Conservation (phyloP, 1,284 basidiomycete species). For the Ganoderma lingzhi region DNA sequence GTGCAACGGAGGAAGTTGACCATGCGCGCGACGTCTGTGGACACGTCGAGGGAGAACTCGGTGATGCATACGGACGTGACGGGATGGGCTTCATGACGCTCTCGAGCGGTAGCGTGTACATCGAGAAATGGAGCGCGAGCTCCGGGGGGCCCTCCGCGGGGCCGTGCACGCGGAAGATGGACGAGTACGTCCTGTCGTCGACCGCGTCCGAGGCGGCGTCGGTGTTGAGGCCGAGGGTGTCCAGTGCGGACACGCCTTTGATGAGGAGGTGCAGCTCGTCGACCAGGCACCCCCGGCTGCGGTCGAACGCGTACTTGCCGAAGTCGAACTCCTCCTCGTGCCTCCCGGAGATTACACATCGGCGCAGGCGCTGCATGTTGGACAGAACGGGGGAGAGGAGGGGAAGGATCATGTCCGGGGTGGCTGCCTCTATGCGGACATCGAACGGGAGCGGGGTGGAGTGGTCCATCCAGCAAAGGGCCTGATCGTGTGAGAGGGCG, state of each 20-base stretch:
- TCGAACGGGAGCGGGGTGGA: slow-evolving; percentile 62
- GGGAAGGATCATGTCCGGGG: slow-evolving; percentile 62
- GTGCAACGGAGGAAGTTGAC: slow-evolving; percentile 66
- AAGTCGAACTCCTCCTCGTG: slow-evolving; percentile 36
- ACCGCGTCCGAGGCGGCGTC: slow-evolving; percentile 21
- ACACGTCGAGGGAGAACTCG: slow-evolving; percentile 50
- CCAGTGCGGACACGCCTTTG: slow-evolving; percentile 30
- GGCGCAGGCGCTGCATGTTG: slow-evolving; percentile 60
- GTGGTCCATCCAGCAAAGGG: slow-evolving; percentile 59
- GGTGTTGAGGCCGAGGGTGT: slow-evolving; percentile 24
- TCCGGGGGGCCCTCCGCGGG: slow-evolving; percentile 24
- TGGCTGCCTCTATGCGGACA: slow-evolving; percentile 58
- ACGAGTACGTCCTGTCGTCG: slow-evolving; percentile 20
- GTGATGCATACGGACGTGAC: slow-evolving; percentile 64
- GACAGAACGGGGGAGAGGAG: slow-evolving; percentile 68
- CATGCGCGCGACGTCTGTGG: slow-evolving; percentile 53
- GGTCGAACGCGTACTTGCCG: slow-evolving; percentile 27
- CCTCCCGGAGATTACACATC: slow-evolving; percentile 50
- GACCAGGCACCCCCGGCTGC: slow-evolving; percentile 21
- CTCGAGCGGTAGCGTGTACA: slow-evolving; percentile 54
- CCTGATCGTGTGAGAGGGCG: slow-evolving; percentile 52
- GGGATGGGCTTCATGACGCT: slow-evolving; percentile 52
- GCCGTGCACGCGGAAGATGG: slow-evolving; percentile 34
- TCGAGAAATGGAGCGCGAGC: slow-evolving; percentile 41
- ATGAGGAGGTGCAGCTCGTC: slow-evolving; percentile 32